Base-by-base conservation (phyloP, 2,329 filamentous ascomycete species). In the Massarina eburnea region DNA sequence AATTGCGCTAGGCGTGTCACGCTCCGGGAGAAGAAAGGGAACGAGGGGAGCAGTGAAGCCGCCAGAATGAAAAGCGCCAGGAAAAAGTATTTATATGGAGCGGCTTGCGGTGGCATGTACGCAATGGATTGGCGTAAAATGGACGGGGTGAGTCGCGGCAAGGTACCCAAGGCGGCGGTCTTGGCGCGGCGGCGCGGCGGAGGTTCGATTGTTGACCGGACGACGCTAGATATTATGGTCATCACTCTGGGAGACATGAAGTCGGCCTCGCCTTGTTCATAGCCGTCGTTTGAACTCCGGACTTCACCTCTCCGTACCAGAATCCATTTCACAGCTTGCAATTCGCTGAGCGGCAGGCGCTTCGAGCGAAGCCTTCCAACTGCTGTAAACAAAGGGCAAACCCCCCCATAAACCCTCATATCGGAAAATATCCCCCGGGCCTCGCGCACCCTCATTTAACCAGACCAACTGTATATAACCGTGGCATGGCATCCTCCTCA, bases 31-130 rank as follows among this genome's bases (percentile, higher is more conserved):
- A 70, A 48, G 27, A 61, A 40, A 26, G 64, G 54, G 8, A 63
- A 52, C 24, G 52, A 29, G 19, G 56, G 55, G 22, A 68, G 40
- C 19, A 66, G 39, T 52, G 62, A 63, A 50, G 56, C 49, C 45
- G 64, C 62, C 65, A 68, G 60, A 50, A 68, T 61, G 57, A 60
- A 39, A 52, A 64, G 36, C 35, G 61, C 58, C 42, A 65, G 49
- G 45, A 67, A 55, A 47, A 64, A 58, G 59, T 59, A 61, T 55
- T 50, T 61, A 46, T 48, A 62, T 58, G 55, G 59, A 54, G 56
- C 48, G 46, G 56, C 52, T 38, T 26, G 54, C 41, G 51, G 48
- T 46, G 50, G 55, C 60, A 63, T 64, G 45, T 43, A 51, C 41
- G 48, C 49, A 49, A 50, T 55, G 34, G 49, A 38, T 52, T 51